Evolutionary conservation across 805 yeast species (phyloP), one percentile per base, ranked within the genome.

Genomic region (Wickerhamomyces xylosicus): DNA sequence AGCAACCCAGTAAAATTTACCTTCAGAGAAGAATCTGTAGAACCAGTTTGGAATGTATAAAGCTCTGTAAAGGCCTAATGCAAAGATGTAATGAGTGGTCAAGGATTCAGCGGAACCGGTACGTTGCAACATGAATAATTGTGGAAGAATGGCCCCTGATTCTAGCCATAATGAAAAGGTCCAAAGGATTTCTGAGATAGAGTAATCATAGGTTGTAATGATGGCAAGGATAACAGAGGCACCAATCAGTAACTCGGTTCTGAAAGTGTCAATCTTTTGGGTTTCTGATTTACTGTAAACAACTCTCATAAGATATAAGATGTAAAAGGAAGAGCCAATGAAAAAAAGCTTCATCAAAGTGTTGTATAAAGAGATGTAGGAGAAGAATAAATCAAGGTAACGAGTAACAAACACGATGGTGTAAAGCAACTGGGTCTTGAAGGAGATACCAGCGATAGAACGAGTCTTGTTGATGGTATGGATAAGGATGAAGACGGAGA

Each of bases 21-120:
- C 72, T 47, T 83, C 90, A 14, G 60, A 46, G 44, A 63, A 63
- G 63, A 79, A 85, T 59, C 97, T 76, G 71, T 87, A 92, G 48
- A 87, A 58, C 98, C 98, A 92, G 62, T 90, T 92, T 47, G 95
- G 94, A 49, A 92, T 76, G 58, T 92, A 92, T 37, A 92, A 67
- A 0, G 90, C 83, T 49, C 98, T 71, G 67, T 92, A 92, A 3
- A 82, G 49, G 14, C 98, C 98, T 55, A 92, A 67, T 1, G 97
- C 95, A 59, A 90, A 89, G 45, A 92, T 85, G 60, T 92, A 92
- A 60, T 92, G 97, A 37, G 81, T 72, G 3, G 97, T 92, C 54
- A 92, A 69, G 45, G 84, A 73, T 57, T 84, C 83, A 3, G 96
- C 89, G 51, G 83, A 82, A 15, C 96, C 96, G 2, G 90, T 77